Percentiles rank a stretch among this genome's conserved stretches.
phyloP scores from a whole-genome alignment of 1,284 basidiomycete species.

The Fistulinella cinereoalba region DNA sequence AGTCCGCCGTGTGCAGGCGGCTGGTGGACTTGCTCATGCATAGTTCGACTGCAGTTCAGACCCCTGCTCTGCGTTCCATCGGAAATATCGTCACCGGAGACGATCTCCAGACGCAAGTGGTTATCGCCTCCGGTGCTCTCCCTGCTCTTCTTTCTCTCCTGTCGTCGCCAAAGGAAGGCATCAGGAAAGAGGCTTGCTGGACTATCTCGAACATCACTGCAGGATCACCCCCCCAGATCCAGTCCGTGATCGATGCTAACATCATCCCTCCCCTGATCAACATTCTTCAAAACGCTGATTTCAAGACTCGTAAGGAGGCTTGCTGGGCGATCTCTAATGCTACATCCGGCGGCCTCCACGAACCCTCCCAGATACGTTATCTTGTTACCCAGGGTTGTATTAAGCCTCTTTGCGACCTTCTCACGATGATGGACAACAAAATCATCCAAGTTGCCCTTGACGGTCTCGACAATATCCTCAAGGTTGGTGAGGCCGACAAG shows the following conservation, averaged over 20 bases:
- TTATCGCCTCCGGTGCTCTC: constrained; percentile 95
- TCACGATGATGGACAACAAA: constrained; percentile 99
- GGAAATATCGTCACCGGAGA: constrained; percentile 99
- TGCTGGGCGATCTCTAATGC: constrained; percentile 99
- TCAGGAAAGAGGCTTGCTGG: constrained; percentile 98
- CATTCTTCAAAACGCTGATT: constrained; percentile 96
- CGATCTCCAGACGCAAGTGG: constrained; percentile 97
- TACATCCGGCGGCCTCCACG: constrained; percentile 95
- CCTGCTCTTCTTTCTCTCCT: constrained; percentile 90
- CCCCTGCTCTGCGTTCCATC: constrained; percentile 94
- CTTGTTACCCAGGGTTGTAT: constrained; percentile 98
- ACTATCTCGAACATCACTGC: constrained; percentile 99
- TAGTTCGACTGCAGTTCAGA: constrained; percentile 96
- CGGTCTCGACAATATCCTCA: constrained; percentile 97
- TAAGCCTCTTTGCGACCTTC: constrained; percentile 95
- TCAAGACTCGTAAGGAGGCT: constrained; percentile 99
- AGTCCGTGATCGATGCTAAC: constrained; percentile 83
- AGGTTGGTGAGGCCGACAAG: constrained; percentile 97
- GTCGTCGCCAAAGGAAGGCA: constrained; percentile 95
- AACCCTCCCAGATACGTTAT: constrained; percentile 97
- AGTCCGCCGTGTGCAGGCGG: constrained; percentile 95
- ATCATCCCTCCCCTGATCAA: constrained; percentile 98
- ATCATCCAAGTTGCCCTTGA: constrained; percentile 98
- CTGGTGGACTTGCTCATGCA: constrained; percentile 98
- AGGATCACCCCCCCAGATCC: constrained; percentile 94